Base-by-base conservation (phyloP, 179 eudicot genomes). In the Dionaea muscipula region DNA sequence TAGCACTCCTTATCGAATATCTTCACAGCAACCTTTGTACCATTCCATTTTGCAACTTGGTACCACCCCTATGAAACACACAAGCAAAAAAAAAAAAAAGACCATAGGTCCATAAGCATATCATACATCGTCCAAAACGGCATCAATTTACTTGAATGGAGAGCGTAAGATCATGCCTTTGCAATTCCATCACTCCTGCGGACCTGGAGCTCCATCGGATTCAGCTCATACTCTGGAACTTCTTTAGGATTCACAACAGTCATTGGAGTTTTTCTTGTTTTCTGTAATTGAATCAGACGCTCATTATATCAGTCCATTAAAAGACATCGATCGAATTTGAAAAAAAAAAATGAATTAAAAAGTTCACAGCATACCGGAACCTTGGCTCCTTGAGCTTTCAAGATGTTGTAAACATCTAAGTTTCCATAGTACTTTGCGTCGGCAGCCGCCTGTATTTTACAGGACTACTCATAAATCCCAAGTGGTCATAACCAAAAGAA, bases 41-140 rank as follows among this genome's bases (percentile, higher is more conserved):
- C 99, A 54, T 91, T 88, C 99, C 99, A 91, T 72, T 91, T 91
- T 44, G 99, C 99, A 37, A 87, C 79, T 73, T 91, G 96, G 61
- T 82, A 88, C 28, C 71, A 66, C 61, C 96, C 95, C 98, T 91
- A 82, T 51, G 38, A 73, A 45, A 22, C 31, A 53, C 13, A 46
- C 15, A 35, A 13, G 51, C 49, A 50, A 26, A 49, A 17, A 44
- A 43, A 16, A 16, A 39, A 39, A 13, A 39, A 39, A 39, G 18
- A n/a, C 15, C 37, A 33, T 0, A 33, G 37, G 12, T 33, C 10
- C 12, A 16, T n/a, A 13, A 4, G 9, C 17, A 39, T 16, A 39
- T 16, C 17, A 13, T 24, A 11, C n/a, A 27, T 14, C 36, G 15
- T 19, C 11, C 12, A 46, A 18, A 46, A 46, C 23, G 12, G 13